Percentiles rank a stretch among this genome's conserved stretches.
phyloP scores from a whole-genome alignment of 2,329 filamentous ascomycete genomes.

The Colletotrichum tropicicola region DNA sequence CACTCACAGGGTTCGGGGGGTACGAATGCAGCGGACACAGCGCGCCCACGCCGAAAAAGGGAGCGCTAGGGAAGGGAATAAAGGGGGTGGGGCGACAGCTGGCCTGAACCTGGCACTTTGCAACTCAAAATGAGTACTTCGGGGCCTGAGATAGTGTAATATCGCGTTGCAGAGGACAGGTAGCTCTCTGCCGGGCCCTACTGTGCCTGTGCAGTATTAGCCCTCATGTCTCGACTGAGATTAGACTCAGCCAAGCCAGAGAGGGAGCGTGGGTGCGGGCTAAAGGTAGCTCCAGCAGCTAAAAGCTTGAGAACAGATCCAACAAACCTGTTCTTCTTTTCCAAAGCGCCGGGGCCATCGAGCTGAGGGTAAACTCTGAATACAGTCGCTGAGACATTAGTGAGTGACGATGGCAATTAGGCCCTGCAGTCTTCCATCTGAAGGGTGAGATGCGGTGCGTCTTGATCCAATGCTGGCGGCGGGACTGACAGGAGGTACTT shows the following conservation, averaged over 20 bases:
- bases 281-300: not conserved
- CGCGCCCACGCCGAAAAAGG: conserved; percentile 10
- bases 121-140: conserved; percentile 16
- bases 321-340: not conserved
- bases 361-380: not conserved
- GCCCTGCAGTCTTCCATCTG: too few relatives aligned
- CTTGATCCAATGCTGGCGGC: not conserved
- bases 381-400: not conserved
- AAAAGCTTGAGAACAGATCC: not conserved
- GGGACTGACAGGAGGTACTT: not conserved
- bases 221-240: not conserved
- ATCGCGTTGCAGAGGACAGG: not conserved
- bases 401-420: not conserved
- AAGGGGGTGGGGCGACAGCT: conserved; percentile 22
- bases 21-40: conserved; percentile 26
- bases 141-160: too few relatives aligned
- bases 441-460: not conserved
- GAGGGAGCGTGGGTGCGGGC: not conserved
- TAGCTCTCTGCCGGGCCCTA: not conserved
- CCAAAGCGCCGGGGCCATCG: not conserved
- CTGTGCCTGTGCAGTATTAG: too few relatives aligned
- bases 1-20: conserved; percentile 16
- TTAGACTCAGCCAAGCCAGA: conserved; percentile 6
- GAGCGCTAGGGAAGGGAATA: conserved; percentile 11
- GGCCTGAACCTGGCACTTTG: conserved; percentile 13